Evolutionary conservation across 1,284 basidiomycete genomes (phyloP), one percentile per base, ranked within the genome.

Genomic region (Sanghuangporus sanghuang): DNA sequence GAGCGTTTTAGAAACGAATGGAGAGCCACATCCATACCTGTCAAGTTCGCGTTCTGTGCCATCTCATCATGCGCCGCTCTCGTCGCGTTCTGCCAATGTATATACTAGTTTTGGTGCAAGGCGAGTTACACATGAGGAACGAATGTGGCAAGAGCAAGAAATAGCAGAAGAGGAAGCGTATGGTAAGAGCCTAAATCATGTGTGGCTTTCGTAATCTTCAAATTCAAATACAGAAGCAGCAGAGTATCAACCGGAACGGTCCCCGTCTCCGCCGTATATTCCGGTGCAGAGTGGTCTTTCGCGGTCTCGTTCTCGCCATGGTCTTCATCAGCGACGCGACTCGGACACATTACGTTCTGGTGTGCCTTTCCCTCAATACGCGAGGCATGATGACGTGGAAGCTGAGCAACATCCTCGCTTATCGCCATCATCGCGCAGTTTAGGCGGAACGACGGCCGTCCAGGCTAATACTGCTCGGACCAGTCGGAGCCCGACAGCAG

Each of bases 301-400:
- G 58, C 72, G 66, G 67, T 71, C 63, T 23, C 72, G 67, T 72
- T 71, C 57, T 35, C 54, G 53, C 1, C 63, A 57, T 12, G 52
- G 50, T 11, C 70, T 68, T 0, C 88, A 90, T 70, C 81, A 78
- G 68, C 84, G 89, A 61, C 82, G 83, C 32, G 88, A 90, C 65
- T 91, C 89, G 0, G 89, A 92, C 67, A 91, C 89, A 0, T 73
- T 90, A 35, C 86, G 86, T 32, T 81, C 80, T 4, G 72, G 73
- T 7, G 71, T 69, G 67, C 67, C 61, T 67, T 54, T 56, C 35
- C 40, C 63, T 23, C 71, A 69, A 39, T 56, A 59, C 66, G 64
- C 72, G 61, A 38, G 57, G 38, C 63, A 39, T 7, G 53, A 60
- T n/a, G 56, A 57, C 21, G 21, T 35, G 5, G 35, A n/a, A 3